Percentiles rank a stretch among this genome's conserved stretches.
These are phyloP conservation scores for Xylaria flabelliformis DNA, from an alignment of 495 filamentous ascomycete genomes.

Conservation along the genomic window DNA sequence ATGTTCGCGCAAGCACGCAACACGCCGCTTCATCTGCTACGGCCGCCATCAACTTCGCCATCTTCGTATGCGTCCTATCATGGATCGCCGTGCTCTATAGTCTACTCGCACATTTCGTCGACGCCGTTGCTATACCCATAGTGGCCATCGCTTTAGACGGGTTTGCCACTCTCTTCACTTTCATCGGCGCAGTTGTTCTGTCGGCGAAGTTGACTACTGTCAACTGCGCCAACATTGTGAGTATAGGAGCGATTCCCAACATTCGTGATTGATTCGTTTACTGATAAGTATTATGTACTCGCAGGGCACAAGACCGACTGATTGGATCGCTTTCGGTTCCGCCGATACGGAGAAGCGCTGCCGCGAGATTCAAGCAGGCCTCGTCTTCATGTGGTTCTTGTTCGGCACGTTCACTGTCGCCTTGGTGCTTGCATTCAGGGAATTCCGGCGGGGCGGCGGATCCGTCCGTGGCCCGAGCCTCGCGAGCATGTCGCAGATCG, in stretches of 20 bases:
- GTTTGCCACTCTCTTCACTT: slow-evolving; percentile 50
- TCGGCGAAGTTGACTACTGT: slow-evolving; percentile 52
- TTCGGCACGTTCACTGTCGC: slow-evolving; percentile 46
- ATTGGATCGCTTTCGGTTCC: slow-evolving; percentile 58
- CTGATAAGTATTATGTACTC: slow-evolving; percentile 18
- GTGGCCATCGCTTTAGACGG: slow-evolving; percentile 48
- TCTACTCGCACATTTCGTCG: slow-evolving; percentile 42
- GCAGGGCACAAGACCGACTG: slow-evolving; percentile 34
- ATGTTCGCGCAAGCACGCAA: slow-evolving; percentile 54
- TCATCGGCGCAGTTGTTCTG: slow-evolving; percentile 54
- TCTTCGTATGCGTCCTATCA: slow-evolving; percentile 55
- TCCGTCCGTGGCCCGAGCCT: slow-evolving; percentile 52
- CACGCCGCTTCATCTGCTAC: slow-evolving; percentile 43
- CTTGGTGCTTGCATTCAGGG: slow-evolving; percentile 43
- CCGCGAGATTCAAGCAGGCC: slow-evolving; percentile 56
- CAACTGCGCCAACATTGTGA: slow-evolving; percentile 47
- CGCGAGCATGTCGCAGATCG: slow-evolving; percentile 56
- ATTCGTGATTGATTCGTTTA: neutral
- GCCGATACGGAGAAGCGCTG: slow-evolving; percentile 51
- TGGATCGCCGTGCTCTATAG: slow-evolving; percentile 51
- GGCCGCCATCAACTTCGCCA: slow-evolving; percentile 56
- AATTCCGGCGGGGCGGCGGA: slow-evolving; percentile 49
- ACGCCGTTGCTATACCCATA: slow-evolving; percentile 43
- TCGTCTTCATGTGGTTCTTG: slow-evolving; percentile 58
- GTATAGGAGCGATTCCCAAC: neutral